Conservation (phyloP, 305 asterid genomes). For the Ilex paraguariensis region DNA sequence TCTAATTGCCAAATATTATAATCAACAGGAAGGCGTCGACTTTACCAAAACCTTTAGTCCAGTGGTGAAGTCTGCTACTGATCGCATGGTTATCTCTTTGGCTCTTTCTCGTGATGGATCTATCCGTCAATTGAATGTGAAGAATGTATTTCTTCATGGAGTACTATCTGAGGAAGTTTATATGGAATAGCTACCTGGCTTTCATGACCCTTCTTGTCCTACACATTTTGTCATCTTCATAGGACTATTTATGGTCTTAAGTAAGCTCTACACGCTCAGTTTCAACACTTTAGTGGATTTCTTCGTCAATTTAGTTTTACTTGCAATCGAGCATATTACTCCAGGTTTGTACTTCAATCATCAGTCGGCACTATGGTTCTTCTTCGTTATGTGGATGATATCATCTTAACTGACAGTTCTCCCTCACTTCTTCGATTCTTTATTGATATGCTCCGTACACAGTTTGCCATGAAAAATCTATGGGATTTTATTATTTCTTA, state of each 20-base stretch:
- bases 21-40: background rate
- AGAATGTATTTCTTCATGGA: background rate
- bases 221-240: background rate
- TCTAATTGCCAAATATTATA: background rate
- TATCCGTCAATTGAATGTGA: background rate
- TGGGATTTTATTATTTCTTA: no score
- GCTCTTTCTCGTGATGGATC: background rate
- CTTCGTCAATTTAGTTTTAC: background rate
- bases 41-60: background rate
- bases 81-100: background rate
- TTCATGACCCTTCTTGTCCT: background rate
- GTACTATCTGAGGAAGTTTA: background rate
- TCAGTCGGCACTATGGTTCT: no score
- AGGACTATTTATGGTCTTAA: background rate
- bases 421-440: no score
- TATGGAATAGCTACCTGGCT: background rate
- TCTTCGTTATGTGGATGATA: no score
- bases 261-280: background rate
- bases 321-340: background rate
- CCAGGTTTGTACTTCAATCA: background rate
- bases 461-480: no score
- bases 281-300: background rate
- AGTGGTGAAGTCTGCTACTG: background rate
- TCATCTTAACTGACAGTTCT: no score
- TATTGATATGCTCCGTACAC: no score